Evolutionary conservation across 495 filamentous ascomycete species (phyloP), one percentile per base, ranked within the genome.

Genomic region (Usnea hakonensis): DNA sequence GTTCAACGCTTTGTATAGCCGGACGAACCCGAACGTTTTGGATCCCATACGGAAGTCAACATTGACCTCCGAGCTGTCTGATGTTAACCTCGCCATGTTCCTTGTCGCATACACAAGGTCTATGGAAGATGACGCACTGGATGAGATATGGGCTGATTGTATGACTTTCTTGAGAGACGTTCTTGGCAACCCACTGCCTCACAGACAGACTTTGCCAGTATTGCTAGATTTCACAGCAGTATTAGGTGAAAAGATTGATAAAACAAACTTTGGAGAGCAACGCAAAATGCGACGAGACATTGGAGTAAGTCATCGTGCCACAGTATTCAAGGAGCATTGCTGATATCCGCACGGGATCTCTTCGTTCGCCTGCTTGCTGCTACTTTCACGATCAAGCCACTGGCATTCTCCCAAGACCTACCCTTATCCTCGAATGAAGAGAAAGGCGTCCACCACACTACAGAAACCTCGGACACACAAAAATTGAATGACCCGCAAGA

Each of bases 81-180:
- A 96, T 62, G 80, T 83, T 3, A 91, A 95, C 66, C 76, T 97
- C 19, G 90, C 91, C 11, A 83, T 86, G 23, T 99, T 97, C 70
- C 73, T 97, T 59, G 87, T 94, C 7, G 88, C 90, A 54, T 99
- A 97, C 70, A 87, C 91, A 2, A 81, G 84, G 28, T 93, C 91
- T 5, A 77, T 96, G 17, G 94, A 99, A 68, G 94, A 99, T 66
- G 94, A 99, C 77, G 88, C 94, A n/a, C 93, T 97, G 79, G 95
- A 99, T 69, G 94, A 99, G 74, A 96, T 99, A 36, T 99, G 94
- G 94, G 78, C 83, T 41, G 95, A 99, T 68, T 97, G 93, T 71
- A 90, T 90, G 68, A 83, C 87, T 1, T 99, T 99, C 73, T 72
- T 97, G 48, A 86, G 84, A 58, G 95, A 97, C 73, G 83, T 97